phyloP scores from a whole-genome alignment of 108 stramenopile genomes.

The Aurantiochytrium sp. region DNA sequence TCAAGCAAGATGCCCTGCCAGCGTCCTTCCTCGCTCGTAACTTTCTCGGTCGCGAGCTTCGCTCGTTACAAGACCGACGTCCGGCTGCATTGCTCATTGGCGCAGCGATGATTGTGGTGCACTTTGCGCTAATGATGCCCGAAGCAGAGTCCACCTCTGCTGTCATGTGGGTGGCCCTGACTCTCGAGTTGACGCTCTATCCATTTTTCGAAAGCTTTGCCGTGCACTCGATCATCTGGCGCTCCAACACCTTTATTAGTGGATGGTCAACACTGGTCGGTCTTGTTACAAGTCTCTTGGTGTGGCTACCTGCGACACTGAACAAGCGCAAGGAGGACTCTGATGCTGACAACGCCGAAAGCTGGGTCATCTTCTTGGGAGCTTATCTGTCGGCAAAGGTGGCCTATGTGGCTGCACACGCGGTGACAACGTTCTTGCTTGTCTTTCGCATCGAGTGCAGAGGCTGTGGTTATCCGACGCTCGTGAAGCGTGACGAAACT shows the following conservation, averaged over 20 bases:
- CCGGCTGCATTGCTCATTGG: not conserved
- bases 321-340: not conserved
- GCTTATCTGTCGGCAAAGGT: not conserved
- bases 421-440: not conserved
- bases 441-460: not conserved
- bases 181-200: not conserved
- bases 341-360: not conserved
- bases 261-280: not conserved
- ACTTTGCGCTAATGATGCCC: not conserved
- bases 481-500: too few relatives aligned
- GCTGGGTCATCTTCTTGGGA: not conserved
- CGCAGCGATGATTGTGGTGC: not conserved
- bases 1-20: not conserved
- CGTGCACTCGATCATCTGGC: not conserved
- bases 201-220: not conserved
- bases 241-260: not conserved
- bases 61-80: not conserved
- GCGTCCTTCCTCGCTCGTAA: not conserved
- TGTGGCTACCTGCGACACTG: not conserved
- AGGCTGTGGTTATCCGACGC: too few relatives aligned
- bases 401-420: not conserved
- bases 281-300: not conserved
- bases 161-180: not conserved
- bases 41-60: not conserved
- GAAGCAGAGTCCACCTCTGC: not conserved